Conservation (phyloP, 371 early-diverging fungal genomes). For the Mortierella sp. region DNA sequence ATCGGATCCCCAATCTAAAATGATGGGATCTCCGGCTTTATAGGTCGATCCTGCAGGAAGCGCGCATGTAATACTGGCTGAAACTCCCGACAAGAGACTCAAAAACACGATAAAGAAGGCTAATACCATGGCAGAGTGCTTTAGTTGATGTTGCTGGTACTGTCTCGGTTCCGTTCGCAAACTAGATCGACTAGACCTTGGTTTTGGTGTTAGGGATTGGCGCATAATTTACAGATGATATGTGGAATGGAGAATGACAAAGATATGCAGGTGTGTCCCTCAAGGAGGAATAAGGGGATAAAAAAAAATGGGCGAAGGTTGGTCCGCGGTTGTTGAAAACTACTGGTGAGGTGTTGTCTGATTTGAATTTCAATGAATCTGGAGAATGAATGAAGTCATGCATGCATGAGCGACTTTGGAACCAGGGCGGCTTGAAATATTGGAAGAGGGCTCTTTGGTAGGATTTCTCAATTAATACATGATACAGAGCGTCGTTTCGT, state of each 20-base stretch:
- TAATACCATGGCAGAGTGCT: neutral
- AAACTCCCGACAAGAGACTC: slow-evolving; percentile 5
- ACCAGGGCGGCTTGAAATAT: neutral
- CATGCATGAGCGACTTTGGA: neutral
- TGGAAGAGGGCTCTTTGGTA: neutral
- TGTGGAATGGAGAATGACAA: neutral
- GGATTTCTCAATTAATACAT: neutral
- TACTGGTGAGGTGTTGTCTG: too few relatives aligned
- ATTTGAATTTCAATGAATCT: neutral
- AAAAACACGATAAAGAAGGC: neutral
- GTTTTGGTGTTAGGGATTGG: neutral
- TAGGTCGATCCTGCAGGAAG: slow-evolving; percentile 37
- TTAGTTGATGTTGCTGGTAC: neutral
- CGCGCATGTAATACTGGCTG: slow-evolving; percentile 40
- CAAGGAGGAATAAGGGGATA: neutral
- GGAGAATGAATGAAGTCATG: neutral
- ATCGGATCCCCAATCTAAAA: slow-evolving; percentile 40
- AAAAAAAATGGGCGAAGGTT: neutral
- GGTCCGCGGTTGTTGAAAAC: too few relatives aligned
- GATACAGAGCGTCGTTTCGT: neutral
- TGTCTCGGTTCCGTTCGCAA: neutral
- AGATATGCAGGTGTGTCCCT: neutral
- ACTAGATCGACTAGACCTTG: neutral
- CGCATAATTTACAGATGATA: neutral
- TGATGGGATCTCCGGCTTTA: slow-evolving; percentile 33